Evolutionary conservation across 1,139 yeast genomes (phyloP).

Genomic region (Ogataea hybrid): DNA sequence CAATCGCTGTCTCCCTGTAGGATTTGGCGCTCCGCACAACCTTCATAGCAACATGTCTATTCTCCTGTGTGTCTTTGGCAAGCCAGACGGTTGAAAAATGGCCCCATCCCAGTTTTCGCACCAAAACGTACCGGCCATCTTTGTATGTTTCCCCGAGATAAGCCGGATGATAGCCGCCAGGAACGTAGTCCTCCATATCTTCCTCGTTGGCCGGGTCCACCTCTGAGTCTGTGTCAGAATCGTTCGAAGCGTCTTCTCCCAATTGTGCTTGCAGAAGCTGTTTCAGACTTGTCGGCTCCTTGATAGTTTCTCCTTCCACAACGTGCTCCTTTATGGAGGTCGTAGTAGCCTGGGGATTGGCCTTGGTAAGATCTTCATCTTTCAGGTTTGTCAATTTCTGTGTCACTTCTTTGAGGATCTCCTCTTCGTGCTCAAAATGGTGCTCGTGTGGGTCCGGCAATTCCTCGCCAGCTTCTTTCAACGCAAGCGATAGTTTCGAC

Average conservation of each 20-base stretch:
- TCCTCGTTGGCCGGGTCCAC: conserved; percentile 51
- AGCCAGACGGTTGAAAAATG: conserved; percentile 91
- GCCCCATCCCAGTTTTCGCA: conserved; percentile 89
- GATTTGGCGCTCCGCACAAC: conserved; percentile 67
- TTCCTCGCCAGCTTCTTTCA: conserved; percentile 22
- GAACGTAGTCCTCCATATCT: conserved; percentile 64
- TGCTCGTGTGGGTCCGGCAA: conserved; percentile 22
- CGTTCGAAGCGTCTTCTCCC: conserved; percentile 16
- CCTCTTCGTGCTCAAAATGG: conserved; percentile 22
- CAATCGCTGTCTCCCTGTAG: conserved; percentile 76
- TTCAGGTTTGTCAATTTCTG: conserved; percentile 21
- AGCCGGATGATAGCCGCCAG: conserved; percentile 90
- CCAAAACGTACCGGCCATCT: conserved; percentile 59
- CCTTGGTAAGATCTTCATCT: conserved; percentile 19
- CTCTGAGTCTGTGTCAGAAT: conserved; percentile 22
- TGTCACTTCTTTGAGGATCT: conserved; percentile 26
- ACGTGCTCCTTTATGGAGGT: conserved; percentile 9
- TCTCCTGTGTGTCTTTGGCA: conserved; percentile 56
- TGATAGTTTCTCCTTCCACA: conserved; percentile 11
- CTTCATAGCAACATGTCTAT: conserved; percentile 76
- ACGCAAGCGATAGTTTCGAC: conserved; percentile 32
- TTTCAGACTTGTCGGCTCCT: conserved; percentile 4
- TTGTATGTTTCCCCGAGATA: conserved; percentile 69
- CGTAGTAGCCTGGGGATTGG: conserved; percentile 7
- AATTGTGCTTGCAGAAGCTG: conserved; percentile 6